Evolutionary conservation across 1,284 basidiomycete genomes (phyloP).

Genomic region (Microbotryum saponariae): DNA sequence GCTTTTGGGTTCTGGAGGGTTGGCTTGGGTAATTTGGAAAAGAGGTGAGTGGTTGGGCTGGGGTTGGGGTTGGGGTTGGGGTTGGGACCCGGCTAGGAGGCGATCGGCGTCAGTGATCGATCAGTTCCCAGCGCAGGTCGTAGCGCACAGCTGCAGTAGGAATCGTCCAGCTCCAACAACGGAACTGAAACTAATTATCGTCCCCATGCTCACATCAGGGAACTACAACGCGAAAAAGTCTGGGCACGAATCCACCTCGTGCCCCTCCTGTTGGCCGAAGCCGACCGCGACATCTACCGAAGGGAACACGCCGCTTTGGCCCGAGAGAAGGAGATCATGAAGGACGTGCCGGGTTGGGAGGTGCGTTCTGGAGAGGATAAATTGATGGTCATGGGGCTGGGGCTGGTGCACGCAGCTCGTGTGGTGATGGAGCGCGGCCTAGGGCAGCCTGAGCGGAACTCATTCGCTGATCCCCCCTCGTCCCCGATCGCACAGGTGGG

Average conservation of each 20-base stretch:
- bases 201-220: constrained; percentile 50
- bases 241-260: constrained; percentile 96
- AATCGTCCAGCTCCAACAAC: too few species aligned
- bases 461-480: constrained; percentile 7
- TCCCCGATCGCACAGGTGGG: constrained; percentile 50
- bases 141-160: too few species aligned
- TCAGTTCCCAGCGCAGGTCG: too few species aligned
- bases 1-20: constrained; percentile 88
- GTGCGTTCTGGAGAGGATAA: constrained; percentile 54
- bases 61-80: background rate
- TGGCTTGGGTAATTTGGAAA: constrained; percentile 83
- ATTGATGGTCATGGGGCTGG: too few species aligned
- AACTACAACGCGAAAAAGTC: constrained; percentile 83
- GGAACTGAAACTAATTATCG: too few species aligned
- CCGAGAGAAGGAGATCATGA: constrained; percentile 89
- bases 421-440: background rate
- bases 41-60: constrained; percentile 57
- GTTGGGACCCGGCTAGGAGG: background rate
- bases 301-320: constrained; percentile 68
- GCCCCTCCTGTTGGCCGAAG: constrained; percentile 51
- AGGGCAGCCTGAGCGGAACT: background rate
- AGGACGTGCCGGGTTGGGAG: constrained; percentile 89
- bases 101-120: background rate
- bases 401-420: too few species aligned
- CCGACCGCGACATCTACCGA: constrained; percentile 50